Conservation (phyloP, 139 green algal species). For the Closterium sp. region DNA sequence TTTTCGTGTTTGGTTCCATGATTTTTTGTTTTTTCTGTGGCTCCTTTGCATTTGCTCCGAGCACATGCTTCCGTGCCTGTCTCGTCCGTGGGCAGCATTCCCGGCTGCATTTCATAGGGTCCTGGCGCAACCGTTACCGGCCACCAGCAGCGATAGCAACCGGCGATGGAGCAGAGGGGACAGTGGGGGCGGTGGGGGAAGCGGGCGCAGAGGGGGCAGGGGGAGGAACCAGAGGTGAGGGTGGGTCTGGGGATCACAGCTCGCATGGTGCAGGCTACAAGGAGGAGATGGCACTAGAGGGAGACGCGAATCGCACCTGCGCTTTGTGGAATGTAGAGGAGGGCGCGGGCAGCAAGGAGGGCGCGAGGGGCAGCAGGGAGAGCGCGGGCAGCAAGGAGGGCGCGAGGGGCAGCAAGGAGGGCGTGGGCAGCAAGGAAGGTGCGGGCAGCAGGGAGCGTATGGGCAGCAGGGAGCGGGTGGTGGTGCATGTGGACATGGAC, state of each 20-base stretch:
- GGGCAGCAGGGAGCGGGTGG: slow-evolving; percentile 9
- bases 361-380: too few relatives aligned
- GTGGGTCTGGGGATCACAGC: too few relatives aligned
- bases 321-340: neutral
- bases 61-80: neutral
- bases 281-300: neutral
- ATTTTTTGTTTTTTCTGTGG: neutral
- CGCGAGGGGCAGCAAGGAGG: too few relatives aligned
- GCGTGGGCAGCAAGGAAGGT: too few relatives aligned
- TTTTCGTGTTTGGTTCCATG: neutral
- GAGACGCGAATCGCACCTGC: neutral
- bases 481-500: slow-evolving; percentile 97
- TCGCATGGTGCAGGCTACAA: neutral
- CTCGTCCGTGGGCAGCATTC: slow-evolving; percentile 16
- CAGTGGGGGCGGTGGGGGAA: neutral
- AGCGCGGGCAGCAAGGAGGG: neutral
- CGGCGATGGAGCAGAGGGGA: neutral
- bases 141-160: neutral
- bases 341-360: neutral
- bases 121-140: slow-evolving; percentile 42
- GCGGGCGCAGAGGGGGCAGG: too few relatives aligned
- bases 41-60: neutral
- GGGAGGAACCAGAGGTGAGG: too few relatives aligned
- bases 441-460: neutral
- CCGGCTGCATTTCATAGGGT: slow-evolving; percentile 46